These are phyloP conservation scores for Trichoderma sp. DNA, from an alignment of 2,329 filamentous ascomycete genomes.

Conservation along the genomic window DNA sequence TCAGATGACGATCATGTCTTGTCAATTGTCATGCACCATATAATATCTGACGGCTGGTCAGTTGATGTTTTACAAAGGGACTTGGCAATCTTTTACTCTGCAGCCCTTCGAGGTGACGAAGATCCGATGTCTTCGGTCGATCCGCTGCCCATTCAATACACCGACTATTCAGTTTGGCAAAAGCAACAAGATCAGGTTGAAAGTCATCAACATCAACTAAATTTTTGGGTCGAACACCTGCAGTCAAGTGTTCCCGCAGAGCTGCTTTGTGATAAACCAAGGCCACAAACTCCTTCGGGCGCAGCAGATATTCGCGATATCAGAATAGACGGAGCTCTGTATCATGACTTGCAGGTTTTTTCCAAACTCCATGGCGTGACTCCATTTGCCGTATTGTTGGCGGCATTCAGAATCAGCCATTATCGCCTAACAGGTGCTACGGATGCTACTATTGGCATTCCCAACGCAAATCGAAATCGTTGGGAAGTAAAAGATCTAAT, in stretches of 20 bases:
- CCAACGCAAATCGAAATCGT: not conserved
- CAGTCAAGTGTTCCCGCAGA: not conserved
- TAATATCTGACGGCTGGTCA: not conserved
- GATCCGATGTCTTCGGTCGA: not conserved
- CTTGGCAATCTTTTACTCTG: not conserved
- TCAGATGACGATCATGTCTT: not conserved
- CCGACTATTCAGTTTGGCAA: not conserved
- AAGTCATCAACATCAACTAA: not conserved
- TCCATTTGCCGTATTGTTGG: not conserved
- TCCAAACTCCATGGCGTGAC: not conserved
- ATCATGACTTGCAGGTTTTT: not conserved
- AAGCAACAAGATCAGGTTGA: not conserved
- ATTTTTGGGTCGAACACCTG: not conserved
- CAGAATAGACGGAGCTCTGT: not conserved
- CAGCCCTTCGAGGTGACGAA: not conserved
- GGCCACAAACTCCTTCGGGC: not conserved
- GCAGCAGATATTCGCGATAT: not conserved
- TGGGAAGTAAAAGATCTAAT: not conserved
- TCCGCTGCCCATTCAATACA: not conserved
- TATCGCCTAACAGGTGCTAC: not conserved
- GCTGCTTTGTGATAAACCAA: not conserved
- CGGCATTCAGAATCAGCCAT: not conserved
- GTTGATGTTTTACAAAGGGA: not conserved
- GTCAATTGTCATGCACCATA: not conserved
- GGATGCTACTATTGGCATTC: not conserved